A percentile compares a stretch with the other conserved stretches of the same genome.
Conservation (phyloP, 257 asterid genomes). For the Lithospermum erythrorhizon region DNA sequence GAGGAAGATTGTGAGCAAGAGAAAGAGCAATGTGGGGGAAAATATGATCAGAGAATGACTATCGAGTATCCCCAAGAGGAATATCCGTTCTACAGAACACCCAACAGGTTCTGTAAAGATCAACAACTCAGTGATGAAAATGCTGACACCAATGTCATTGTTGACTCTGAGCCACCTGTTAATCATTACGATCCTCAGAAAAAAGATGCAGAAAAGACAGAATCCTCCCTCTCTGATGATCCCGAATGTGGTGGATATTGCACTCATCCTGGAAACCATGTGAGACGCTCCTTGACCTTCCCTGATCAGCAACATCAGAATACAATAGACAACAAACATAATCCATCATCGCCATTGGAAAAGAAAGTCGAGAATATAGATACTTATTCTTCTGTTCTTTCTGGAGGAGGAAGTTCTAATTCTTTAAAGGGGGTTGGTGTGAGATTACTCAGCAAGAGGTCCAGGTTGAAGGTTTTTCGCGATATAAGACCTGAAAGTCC, state of each 20-base stretch:
- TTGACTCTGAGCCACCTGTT: conserved; percentile 21
- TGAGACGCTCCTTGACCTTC: conserved; percentile 33
- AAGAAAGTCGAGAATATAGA: conserved; percentile 24
- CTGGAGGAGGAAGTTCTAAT: conserved; percentile 6
- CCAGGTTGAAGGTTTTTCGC: conserved; percentile 44
- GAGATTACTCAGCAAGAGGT: conserved; percentile 18
- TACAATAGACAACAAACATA: background rate
- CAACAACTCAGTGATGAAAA: conserved; percentile 36
- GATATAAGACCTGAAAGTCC: conserved; percentile 41
- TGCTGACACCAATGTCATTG: conserved; percentile 26
- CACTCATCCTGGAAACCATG: conserved; percentile 47
- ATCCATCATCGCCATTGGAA: conserved; percentile 16
- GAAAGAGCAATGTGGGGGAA: conserved; percentile 10
- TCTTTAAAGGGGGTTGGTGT: conserved; percentile 6
- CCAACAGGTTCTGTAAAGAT: conserved; percentile 9
- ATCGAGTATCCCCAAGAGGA: background rate
- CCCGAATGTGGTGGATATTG: conserved; percentile 35
- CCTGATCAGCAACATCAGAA: conserved; percentile 15
- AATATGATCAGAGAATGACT: background rate
- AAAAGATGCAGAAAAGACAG: conserved; percentile 19
- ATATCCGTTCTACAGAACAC: conserved; percentile 11
- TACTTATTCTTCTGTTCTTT: conserved; percentile 9
- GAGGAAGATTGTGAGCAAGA: conserved; percentile 45
- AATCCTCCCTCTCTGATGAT: conserved; percentile 11
- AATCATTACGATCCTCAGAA: conserved; percentile 12